Evolutionary conservation across 176 grass and related monocot genomes (phyloP).

Genomic region (Pontederia paniculata): DNA sequence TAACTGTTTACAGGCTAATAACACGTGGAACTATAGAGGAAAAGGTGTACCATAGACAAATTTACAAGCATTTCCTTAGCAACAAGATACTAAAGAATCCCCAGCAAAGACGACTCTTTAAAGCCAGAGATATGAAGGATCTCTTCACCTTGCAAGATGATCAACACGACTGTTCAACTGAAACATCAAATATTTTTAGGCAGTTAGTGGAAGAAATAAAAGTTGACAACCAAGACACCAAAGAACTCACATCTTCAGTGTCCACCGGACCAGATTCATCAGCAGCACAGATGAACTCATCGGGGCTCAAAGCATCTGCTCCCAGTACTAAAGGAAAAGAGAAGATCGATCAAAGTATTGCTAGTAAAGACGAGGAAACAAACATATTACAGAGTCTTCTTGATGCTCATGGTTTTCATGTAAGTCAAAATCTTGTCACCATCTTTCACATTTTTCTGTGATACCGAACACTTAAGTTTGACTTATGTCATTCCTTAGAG

Average conservation of each 20-base stretch:
- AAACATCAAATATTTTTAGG: conserved; percentile 80
- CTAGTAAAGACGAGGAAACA: conserved; percentile 36
- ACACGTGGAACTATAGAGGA: conserved; percentile 95
- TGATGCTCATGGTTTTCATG: conserved; percentile 85
- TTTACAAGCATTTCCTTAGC: conserved; percentile 91
- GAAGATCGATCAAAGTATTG: conserved; percentile 23
- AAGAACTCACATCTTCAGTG: conserved; percentile 11
- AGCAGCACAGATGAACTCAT: conserved; percentile 10
- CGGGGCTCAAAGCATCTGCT: conserved; percentile 12
- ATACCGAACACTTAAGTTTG: background rate
- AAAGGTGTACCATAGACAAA: conserved; percentile 88
- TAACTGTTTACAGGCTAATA: conserved; percentile 77
- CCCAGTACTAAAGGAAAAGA: conserved; percentile 20
- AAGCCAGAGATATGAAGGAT: conserved; percentile 92
- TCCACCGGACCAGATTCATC: background rate
- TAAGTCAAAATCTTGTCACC: conserved; percentile 16
- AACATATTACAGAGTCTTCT: conserved; percentile 69
- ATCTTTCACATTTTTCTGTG: background rate
- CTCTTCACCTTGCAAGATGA: conserved; percentile 74
- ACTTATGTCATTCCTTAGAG: conserved; percentile 38
- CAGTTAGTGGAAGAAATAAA: conserved; percentile 63
- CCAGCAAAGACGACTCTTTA: conserved; percentile 83
- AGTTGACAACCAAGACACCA: conserved; percentile 21
- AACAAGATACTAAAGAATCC: conserved; percentile 93
- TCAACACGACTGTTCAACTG: conserved; percentile 33